Conservation (phyloP, 192 early-diverging fungal genomes). For the Coemansia sp. region DNA sequence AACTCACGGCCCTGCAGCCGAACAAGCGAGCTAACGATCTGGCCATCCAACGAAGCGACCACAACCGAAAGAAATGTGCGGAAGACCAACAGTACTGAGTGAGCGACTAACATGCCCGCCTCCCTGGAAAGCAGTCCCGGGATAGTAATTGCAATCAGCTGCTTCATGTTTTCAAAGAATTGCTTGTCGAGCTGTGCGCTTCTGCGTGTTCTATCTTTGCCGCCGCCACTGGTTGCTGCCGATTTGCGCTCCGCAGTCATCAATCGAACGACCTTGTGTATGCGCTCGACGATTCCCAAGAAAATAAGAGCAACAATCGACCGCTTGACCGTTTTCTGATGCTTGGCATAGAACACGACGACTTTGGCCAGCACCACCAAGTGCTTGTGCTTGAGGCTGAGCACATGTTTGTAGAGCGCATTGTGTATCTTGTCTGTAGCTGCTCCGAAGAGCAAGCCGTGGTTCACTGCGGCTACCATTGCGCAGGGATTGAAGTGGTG, state of each 20-base stretch:
- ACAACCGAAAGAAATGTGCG: slow-evolving; percentile 89
- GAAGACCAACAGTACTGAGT: slow-evolving; percentile 83
- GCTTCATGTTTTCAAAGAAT: slow-evolving; percentile 65
- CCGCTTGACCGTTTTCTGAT: slow-evolving; percentile 35
- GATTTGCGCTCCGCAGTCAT: slow-evolving; percentile 25
- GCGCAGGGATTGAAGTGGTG: not conserved
- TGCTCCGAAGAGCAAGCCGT: slow-evolving; percentile 34
- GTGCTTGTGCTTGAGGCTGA: slow-evolving; percentile 27
- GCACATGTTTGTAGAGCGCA: slow-evolving; percentile 29
- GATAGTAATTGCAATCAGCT: slow-evolving; percentile 77
- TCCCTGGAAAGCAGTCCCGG: slow-evolving; percentile 83
- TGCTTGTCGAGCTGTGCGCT: slow-evolving; percentile 42
- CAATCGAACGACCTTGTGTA: slow-evolving; percentile 31
- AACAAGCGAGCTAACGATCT: slow-evolving; percentile 75
- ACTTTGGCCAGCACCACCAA: slow-evolving; percentile 25
- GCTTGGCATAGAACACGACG: slow-evolving; percentile 36
- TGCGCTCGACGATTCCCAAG: slow-evolving; percentile 23
- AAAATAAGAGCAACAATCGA: slow-evolving; percentile 34
- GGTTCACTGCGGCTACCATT: slow-evolving; percentile 37
- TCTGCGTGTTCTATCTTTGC: slow-evolving; percentile 4
- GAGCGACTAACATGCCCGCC: slow-evolving; percentile 79
- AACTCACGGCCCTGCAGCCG: slow-evolving; percentile 66
- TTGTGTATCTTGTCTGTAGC: slow-evolving; percentile 28
- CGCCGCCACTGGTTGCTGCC: not conserved
- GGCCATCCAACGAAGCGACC: slow-evolving; percentile 69